Evolutionary conservation across 23 red algal genomes (phyloP).

Genomic region (Gracilaria vermiculophylla): DNA sequence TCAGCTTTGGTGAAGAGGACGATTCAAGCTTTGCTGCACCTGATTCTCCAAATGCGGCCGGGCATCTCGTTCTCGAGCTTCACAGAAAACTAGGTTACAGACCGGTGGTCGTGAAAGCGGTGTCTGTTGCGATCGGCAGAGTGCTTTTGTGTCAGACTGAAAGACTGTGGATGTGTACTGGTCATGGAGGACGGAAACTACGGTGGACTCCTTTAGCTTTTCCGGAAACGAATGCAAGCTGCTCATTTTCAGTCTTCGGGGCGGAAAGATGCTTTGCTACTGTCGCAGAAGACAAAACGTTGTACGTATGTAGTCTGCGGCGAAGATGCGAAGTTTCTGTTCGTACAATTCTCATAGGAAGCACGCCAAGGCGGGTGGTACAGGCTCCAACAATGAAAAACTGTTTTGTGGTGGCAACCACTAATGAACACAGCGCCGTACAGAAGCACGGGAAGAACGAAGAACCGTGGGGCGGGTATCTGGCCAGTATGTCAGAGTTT

Average conservation of each 20-base stretch:
- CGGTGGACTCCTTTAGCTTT: slow-evolving; percentile 55
- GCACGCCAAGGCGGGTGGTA: slow-evolving; percentile 35
- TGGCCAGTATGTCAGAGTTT: slow-evolving; percentile 9
- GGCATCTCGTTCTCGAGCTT: slow-evolving; percentile 14
- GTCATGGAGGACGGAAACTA: slow-evolving; percentile 32
- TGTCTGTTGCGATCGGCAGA: slow-evolving; percentile 15
- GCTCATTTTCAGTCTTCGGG: slow-evolving; percentile 46
- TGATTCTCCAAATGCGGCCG: not conserved
- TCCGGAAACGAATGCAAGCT: slow-evolving; percentile 51
- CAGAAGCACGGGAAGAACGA: not conserved
- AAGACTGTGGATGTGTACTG: slow-evolving; percentile 59
- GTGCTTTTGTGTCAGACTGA: slow-evolving; percentile 46
- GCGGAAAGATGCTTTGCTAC: slow-evolving; percentile 55
- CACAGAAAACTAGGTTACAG: slow-evolving; percentile 49
- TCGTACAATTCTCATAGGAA: slow-evolving; percentile 48
- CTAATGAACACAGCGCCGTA: not conserved
- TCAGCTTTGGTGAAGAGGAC: slow-evolving; percentile 18
- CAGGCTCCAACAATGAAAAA: not conserved
- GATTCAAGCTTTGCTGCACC: not conserved
- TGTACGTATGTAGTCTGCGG: slow-evolving; percentile 50
- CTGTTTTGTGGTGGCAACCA: slow-evolving; percentile 47
- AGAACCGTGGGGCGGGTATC: not conserved
- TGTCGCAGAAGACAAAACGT: slow-evolving; percentile 21
- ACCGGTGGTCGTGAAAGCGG: slow-evolving; percentile 40
- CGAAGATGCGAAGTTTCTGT: slow-evolving; percentile 40